Evolutionary conservation across 1,139 yeast species (phyloP).

Genomic region (Martiniozyma asiatica): DNA sequence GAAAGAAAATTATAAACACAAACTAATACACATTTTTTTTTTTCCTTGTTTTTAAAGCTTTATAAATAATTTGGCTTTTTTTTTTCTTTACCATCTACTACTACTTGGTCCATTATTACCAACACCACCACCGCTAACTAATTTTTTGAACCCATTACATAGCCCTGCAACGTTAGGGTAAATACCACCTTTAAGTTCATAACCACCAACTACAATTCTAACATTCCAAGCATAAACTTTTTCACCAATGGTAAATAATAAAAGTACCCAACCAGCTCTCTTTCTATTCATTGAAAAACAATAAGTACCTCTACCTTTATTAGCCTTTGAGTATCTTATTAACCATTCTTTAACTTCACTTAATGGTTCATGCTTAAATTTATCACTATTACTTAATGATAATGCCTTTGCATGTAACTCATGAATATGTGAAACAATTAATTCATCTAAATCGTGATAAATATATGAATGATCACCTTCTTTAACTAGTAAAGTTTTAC

Average conservation of each 20-base stretch:
- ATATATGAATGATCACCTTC: slow-evolving; percentile 23
- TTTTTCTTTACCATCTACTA: no score
- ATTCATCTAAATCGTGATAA: slow-evolving; percentile 85
- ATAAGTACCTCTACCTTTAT: slow-evolving; percentile 82
- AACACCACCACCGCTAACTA: no score
- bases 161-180: slow-evolving; percentile 81
- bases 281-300: slow-evolving; percentile 86
- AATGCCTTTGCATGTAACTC: slow-evolving; percentile 76
- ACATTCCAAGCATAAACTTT: slow-evolving; percentile 84
- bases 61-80: no score
- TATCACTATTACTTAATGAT: slow-evolving; percentile 77
- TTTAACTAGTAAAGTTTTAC: slow-evolving; percentile 58
- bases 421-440: slow-evolving; percentile 79
- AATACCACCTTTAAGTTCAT: slow-evolving; percentile 60
- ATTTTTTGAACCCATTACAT: slow-evolving; percentile 90
- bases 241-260: slow-evolving; percentile 70
- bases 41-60: no score
- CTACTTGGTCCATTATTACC: no score
- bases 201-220: slow-evolving; percentile 78
- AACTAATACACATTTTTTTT: no score
- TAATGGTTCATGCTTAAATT: slow-evolving; percentile 74
- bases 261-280: slow-evolving; percentile 82
- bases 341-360: slow-evolving; percentile 80
- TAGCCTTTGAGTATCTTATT: slow-evolving; percentile 80
- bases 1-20: no score